Evolutionary conservation across 1,139 yeast genomes (phyloP), one percentile per base, ranked within the genome.

Genomic region (Suhomyces yuchorum): DNA sequence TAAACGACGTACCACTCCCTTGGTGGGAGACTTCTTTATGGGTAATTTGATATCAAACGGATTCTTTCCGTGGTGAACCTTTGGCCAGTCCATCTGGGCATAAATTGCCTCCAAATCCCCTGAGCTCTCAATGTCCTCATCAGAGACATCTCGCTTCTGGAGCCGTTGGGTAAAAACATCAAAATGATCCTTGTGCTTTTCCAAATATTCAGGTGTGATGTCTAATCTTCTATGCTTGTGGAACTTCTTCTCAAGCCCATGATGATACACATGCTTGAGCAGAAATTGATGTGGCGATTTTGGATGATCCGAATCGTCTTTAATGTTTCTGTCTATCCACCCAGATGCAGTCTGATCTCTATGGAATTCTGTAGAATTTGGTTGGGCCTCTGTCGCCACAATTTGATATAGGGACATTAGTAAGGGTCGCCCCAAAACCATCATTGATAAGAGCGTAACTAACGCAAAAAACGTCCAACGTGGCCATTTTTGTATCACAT

Each of bases 251-350:
- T 79, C 80, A 0, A 81, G 66, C 17, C 81, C 81, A 55, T 77
- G 82, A 56, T 81, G 85, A 54, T 68, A 78, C 6, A 81, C 75
- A 58, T 81, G 85, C 49, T 67, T 72, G 20, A 75, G 57, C 46
- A 60, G 68, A 57, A 72, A 70, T 14, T 30, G 34, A 30, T 30
- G 17, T 14, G 34, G 18, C 6, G 34, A 30, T 30, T 14, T 14
- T 14, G 34, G 34, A 30, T 30, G 34, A 14, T 14, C 34, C 4
- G 34, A 30, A 8, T 30, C 18, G 8, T 14, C 18, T n/a, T 5
- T 14, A 2, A 30, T 5, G 8, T 14, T 3, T 8, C 12, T 3
- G 5, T 15, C 11, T 7, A 8, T 8, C 9, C 18, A 30, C 2
- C 11, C 34, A 15, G 18, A 7, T 14, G 6, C 12, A 14, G 3